phyloP scores from a whole-genome alignment of 129 eudicot genomes.

The Flaveria bidentis region DNA sequence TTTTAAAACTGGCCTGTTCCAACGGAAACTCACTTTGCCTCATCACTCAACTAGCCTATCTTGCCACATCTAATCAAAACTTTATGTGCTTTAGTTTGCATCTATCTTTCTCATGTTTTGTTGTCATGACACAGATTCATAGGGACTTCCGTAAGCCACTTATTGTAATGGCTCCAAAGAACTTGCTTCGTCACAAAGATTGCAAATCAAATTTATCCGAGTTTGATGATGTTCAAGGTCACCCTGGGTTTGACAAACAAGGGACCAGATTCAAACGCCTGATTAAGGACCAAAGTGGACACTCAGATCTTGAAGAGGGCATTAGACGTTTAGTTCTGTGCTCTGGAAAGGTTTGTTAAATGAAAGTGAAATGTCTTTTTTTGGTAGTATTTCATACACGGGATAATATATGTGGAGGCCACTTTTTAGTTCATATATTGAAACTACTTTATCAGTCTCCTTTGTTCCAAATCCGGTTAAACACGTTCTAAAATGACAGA shows the following conservation, averaged over 20 bases:
- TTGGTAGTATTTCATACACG: neutral
- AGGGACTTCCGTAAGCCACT: conserved; percentile 95
- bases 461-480: no score
- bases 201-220: conserved; percentile 90
- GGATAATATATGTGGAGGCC: no score
- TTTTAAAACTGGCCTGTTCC: no score
- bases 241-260: conserved; percentile 94
- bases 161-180: conserved; percentile 88
- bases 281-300: conserved; percentile 80
- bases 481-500: no score
- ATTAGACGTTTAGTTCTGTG: conserved; percentile 84
- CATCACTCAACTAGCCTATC: no score
- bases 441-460: no score
- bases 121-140: conserved; percentile 51
- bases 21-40: no score
- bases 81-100: no score
- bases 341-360: conserved; percentile 77
- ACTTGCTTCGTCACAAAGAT: conserved; percentile 89
- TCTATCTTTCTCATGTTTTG: conserved; percentile 10
- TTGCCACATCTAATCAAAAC: no score
- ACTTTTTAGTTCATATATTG: no score
- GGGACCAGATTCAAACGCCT: conserved; percentile 93
- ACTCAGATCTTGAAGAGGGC: conserved; percentile 83
- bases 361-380: neutral
- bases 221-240: conserved; percentile 93